Evolutionary conservation across 2,329 filamentous ascomycete species (phyloP).

Genomic region (Diaporthe australafricana): DNA sequence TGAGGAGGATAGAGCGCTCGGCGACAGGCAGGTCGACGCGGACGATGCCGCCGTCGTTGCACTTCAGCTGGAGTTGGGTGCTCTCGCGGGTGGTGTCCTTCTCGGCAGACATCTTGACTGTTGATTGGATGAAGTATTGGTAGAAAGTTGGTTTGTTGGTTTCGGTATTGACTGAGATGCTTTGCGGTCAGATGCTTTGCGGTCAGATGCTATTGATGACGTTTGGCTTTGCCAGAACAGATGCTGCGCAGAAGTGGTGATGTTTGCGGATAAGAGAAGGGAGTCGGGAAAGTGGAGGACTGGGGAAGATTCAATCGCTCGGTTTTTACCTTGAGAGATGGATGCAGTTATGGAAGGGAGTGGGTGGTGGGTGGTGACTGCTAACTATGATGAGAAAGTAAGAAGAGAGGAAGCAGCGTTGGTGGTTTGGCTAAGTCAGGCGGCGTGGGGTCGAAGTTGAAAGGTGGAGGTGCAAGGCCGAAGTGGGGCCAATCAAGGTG

Average conservation of each 20-base stretch:
- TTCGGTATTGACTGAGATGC: neutral
- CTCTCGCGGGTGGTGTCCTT: conserved; percentile 38
- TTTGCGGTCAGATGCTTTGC: conserved; percentile 27
- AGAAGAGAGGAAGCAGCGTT: conserved; percentile 20
- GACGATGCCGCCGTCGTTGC: conserved; percentile 62
- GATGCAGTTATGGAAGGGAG: neutral
- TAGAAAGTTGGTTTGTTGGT: conserved; percentile 39
- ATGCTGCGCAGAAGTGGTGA: neutral
- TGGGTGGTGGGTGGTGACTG: neutral
- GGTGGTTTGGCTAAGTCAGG: conserved; percentile 23
- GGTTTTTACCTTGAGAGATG: conserved; percentile 1
- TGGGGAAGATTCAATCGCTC: neutral
- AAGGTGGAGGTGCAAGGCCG: conserved; percentile 5
- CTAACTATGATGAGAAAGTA: conserved; percentile 22
- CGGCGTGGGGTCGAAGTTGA: conserved; percentile 29
- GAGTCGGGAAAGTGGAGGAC: neutral
- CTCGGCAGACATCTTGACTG: conserved; percentile 45
- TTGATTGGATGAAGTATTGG: neutral
- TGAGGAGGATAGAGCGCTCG: conserved; percentile 94
- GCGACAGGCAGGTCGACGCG: conserved; percentile 81
- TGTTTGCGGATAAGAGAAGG: neutral
- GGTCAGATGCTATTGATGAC: conserved; percentile 25
- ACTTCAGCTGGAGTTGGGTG: conserved; percentile 58
- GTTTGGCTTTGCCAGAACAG: neutral
- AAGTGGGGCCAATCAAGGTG: conserved; percentile 23